Percentiles rank a stretch among this genome's conserved stretches.
phyloP scores from a whole-genome alignment of 805 yeast species.

The Suhomyces tanzawaensis region DNA sequence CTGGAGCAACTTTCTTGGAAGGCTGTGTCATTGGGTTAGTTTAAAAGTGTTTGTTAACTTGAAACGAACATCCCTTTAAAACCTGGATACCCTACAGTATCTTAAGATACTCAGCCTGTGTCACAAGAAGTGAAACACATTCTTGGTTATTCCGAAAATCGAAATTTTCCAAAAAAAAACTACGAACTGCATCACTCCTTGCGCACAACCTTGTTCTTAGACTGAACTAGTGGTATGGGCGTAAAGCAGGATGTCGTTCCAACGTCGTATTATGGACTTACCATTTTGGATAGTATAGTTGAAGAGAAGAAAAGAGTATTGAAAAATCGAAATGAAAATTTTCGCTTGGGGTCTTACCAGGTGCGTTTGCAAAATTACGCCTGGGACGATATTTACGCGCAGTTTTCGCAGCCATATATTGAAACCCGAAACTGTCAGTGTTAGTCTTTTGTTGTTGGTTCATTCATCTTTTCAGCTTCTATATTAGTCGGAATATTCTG shows the following conservation, averaged over 20 bases:
- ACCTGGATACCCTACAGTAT: slow-evolving; percentile 22
- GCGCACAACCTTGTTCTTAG: slow-evolving; percentile 13
- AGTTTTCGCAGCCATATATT: not conserved
- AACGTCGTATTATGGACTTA: slow-evolving; percentile 14
- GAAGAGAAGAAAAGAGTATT: not conserved
- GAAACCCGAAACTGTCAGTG: not conserved
- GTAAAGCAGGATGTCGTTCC: slow-evolving; percentile 19
- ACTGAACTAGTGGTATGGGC: slow-evolving; percentile 9
- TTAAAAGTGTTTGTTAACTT: slow-evolving; percentile 15
- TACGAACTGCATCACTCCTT: slow-evolving; percentile 15
- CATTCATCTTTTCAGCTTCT: too few species aligned
- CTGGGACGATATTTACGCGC: not conserved
- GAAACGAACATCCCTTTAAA: slow-evolving; percentile 14
- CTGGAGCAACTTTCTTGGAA: slow-evolving; percentile 46
- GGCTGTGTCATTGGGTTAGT: slow-evolving; percentile 19
- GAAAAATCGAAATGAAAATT: not conserved
- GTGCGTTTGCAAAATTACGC: not conserved
- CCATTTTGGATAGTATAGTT: slow-evolving; percentile 12
- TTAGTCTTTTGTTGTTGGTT: too few species aligned
- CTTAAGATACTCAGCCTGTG: slow-evolving; percentile 25
- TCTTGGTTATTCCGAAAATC: slow-evolving; percentile 3
- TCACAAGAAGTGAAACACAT: slow-evolving; percentile 21
- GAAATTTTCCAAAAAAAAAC: not conserved
- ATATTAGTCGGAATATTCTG: too few species aligned
- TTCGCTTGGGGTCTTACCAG: not conserved